Evolutionary conservation across 2,329 filamentous ascomycete species (phyloP).

Genomic region (Penicillium nordicum): DNA sequence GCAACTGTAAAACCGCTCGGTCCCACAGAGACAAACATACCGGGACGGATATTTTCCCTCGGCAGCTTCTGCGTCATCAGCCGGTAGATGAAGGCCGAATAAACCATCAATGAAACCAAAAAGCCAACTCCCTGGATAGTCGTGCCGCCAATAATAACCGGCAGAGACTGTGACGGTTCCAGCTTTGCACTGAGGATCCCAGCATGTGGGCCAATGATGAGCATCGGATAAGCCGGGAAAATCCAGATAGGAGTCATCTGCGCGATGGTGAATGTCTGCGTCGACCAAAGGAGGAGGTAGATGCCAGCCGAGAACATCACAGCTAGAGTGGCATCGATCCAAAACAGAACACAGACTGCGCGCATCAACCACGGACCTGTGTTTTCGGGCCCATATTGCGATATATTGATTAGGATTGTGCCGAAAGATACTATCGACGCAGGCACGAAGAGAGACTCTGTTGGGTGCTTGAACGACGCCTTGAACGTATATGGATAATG

Average conservation of each 20-base stretch:
- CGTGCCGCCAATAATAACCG: conserved; percentile 57
- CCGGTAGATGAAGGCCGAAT: conserved; percentile 77
- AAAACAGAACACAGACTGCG: conserved; percentile 66
- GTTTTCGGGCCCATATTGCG: conserved; percentile 67
- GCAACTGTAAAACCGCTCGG: conserved; percentile 68
- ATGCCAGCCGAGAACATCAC: conserved; percentile 65
- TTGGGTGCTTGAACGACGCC: conserved; percentile 69
- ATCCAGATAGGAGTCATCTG: conserved; percentile 88
- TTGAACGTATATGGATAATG: conserved; percentile 67
- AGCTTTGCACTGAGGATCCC: conserved; percentile 54
- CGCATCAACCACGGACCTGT: conserved; percentile 60
- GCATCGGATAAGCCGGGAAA: conserved; percentile 77
- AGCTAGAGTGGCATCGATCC: conserved; percentile 69
- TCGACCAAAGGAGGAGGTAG: conserved; percentile 70
- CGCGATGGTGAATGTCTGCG: conserved; percentile 67
- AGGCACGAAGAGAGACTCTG: conserved; percentile 74
- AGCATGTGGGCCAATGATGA: conserved; percentile 72
- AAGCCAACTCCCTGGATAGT: conserved; percentile 64
- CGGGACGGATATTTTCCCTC: conserved; percentile 69
- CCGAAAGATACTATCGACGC: conserved; percentile 66
- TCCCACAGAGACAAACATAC: conserved; percentile 82
- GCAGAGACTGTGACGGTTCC: conserved; percentile 44
- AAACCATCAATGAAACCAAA: conserved; percentile 71
- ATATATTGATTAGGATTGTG: conserved; percentile 73
- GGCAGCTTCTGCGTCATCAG: conserved; percentile 87